These are phyloP conservation scores for Hymenoscyphus infarciens DNA, from an alignment of 2,329 filamentous ascomycete species.

Conservation along the genomic window DNA sequence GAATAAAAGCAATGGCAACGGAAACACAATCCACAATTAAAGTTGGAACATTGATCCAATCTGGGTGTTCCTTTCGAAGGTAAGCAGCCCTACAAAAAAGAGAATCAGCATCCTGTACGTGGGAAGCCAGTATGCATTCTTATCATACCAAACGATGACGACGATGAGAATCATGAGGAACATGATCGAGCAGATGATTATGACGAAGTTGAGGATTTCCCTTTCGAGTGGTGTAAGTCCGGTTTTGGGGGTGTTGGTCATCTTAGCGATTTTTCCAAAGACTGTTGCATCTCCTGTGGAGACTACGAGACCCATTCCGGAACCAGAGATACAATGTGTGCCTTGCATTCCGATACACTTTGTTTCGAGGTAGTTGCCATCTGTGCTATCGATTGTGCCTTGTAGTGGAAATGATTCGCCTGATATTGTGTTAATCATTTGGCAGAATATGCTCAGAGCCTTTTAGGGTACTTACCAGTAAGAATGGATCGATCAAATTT, in stretches of 20 bases:
- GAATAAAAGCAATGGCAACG: slow-evolving; percentile 72
- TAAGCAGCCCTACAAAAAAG: slow-evolving; percentile 48
- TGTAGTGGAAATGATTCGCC: slow-evolving; percentile 64
- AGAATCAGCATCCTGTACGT: background rate
- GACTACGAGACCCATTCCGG: slow-evolving; percentile 63
- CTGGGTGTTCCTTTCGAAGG: slow-evolving; percentile 62
- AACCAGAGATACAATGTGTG: slow-evolving; percentile 73
- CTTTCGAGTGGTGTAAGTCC: slow-evolving; percentile 67
- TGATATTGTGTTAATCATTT: slow-evolving; percentile 20
- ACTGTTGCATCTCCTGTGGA: slow-evolving; percentile 70
- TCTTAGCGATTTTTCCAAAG: slow-evolving; percentile 70
- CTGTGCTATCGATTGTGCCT: slow-evolving; percentile 62
- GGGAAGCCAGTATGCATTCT: background rate
- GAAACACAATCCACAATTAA: slow-evolving; percentile 72
- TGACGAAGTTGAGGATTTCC: slow-evolving; percentile 70
- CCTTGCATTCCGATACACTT: slow-evolving; percentile 73
- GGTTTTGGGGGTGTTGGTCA: slow-evolving; percentile 66
- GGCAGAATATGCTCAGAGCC: background rate
- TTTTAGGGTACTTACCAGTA: slow-evolving; percentile 47
- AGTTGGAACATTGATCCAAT: slow-evolving; percentile 68
- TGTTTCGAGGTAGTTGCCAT: slow-evolving; percentile 74
- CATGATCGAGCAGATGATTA: slow-evolving; percentile 67
- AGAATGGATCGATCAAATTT: slow-evolving; percentile 72
- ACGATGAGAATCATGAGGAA: slow-evolving; percentile 61
- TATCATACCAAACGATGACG: slow-evolving; percentile 58